These are phyloP conservation scores for Terfezia boudieri DNA, from an alignment of 495 filamentous ascomycete species.

Conservation along the genomic window DNA sequence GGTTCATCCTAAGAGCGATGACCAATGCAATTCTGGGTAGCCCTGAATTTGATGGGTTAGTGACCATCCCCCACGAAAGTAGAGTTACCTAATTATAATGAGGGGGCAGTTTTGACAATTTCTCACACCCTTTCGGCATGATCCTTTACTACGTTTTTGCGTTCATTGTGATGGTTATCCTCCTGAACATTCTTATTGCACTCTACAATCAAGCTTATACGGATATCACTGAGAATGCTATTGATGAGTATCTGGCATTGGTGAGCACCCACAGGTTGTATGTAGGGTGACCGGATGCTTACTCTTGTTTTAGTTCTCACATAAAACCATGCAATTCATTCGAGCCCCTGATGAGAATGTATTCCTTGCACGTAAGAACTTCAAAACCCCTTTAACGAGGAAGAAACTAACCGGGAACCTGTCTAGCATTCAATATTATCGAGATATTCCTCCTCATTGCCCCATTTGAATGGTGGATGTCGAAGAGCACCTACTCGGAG, in stretches of 20 bases:
- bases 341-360: slow-evolving; percentile 96
- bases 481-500: slow-evolving; percentile 39
- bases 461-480: slow-evolving; percentile 92
- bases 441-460: slow-evolving; percentile 60
- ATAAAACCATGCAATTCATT: slow-evolving; percentile 89
- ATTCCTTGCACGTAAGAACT: slow-evolving; percentile 51
- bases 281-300: neutral
- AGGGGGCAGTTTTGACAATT: slow-evolving; percentile 53
- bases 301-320: slow-evolving; percentile 31
- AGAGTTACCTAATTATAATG: slow-evolving; percentile 43
- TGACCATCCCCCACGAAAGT: slow-evolving; percentile 30
- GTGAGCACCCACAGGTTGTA: neutral
- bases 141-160: slow-evolving; percentile 91
- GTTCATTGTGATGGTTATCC: slow-evolving; percentile 80
- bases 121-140: slow-evolving; percentile 53
- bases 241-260: slow-evolving; percentile 83
- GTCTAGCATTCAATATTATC: slow-evolving; percentile 61
- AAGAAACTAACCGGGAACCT: neutral
- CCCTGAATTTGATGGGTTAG: slow-evolving; percentile 77
- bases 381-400: neutral
- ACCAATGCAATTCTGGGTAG: slow-evolving; percentile 69
- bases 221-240: slow-evolving; percentile 84
- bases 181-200: slow-evolving; percentile 86
- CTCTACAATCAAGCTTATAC: slow-evolving; percentile 92
- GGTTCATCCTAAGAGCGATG: slow-evolving; percentile 75